Base-by-base conservation (phyloP, 2,329 filamentous ascomycete genomes). In the Colletotrichum theobromicola region DNA sequence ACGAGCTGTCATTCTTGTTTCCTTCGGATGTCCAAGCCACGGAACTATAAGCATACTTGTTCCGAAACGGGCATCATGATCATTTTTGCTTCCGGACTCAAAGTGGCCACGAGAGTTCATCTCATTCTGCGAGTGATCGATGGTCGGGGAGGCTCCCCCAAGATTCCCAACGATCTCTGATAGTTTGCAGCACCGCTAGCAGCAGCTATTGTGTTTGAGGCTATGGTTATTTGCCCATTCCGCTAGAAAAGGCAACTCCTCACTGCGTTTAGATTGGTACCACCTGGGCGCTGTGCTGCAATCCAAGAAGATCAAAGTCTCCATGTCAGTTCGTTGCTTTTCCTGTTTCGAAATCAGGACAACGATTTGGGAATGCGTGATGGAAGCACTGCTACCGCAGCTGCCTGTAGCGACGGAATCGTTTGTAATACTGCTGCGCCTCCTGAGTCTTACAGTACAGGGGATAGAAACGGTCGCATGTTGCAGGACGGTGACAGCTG, bases 211-310 rank as follows among this genome's bases (percentile, higher is more conserved):
- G 16, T 16, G 28, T 60, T 60, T 21, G 3, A 32, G 1, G 7
- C 26, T 30, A 60, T 9, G 18, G 26, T 32, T 30, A 16, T 28
- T 24, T 12, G 3, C 16, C 15, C 24, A 10, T 26, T 16, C 8
- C 24, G 15, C 53, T 50, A 13, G 10, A 2, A 3, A 13, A 13
- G n/a, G 6, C 10, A 50, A n/a, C 42, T 21, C 10, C 12, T 21
- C 42, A 46, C n/a, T 1, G 10, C 10, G 1, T 46, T n/a, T 13
- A 3, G n/a, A 46, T 46, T 2, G 12, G 42, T 46, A 9, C 42
- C 18, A 7, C 5, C n/a, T 21, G 4, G 42, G 10, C n/a, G 1
- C 42, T 4, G 0, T 21, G 13, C 6, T n/a, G 7, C 0, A 4
- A n/a, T 5, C 42, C 13, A 13, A 7, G 5, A 6, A 10, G 1